Evolutionary conservation across 192 early-diverging fungal genomes (phyloP), one percentile per base, ranked within the genome.

Genomic region (Coemansia nantahalensis): DNA sequence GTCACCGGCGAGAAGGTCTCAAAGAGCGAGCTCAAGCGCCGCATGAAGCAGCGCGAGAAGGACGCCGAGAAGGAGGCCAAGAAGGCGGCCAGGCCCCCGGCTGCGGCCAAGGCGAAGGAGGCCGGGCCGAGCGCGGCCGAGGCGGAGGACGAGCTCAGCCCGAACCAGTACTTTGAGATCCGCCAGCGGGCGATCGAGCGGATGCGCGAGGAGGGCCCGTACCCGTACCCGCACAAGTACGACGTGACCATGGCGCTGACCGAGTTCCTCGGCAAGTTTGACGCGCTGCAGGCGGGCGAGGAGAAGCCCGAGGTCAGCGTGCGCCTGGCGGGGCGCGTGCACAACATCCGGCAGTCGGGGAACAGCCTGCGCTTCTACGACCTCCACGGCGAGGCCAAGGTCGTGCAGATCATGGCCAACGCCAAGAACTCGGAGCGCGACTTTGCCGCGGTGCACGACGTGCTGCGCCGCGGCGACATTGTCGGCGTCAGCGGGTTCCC

Each of bases 181-280:
- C 86, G 96, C 56, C 89, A 83, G 56, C 89, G 87, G 79, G 80
- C 80, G 15, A 81, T 99, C 51, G 80, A 80, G 49, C 82, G 87
- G 81, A 78, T 96, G 55, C 89, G 93, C 54, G 83, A 83, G 62
- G 73, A 88, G 54, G 79, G 85, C 33, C 90, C 93, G 56, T 87
- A 89, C 61, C 94, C 96, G 42, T 99, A 99, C 67, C 96, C 96
- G 44, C 88, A 99, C 86, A 99, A 99, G 84, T 99, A 95, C 86
- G 73, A 94, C 39, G 94, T 96, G 21, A 76, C 80, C 39, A 82
- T 92, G 56, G 90, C 88, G 12, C 46, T 99, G 51, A 80, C 88
- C 34, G 86, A 81, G 17, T 99, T 91, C 54, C 93, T 95, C 52
- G 81, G 84, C 59, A 91, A 91, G 82, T 99, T 81, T 65, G 67